Evolutionary conservation across 257 asterid genomes (phyloP), one percentile per base, ranked within the genome.

Genomic region (Galeopsis tetrahit): DNA sequence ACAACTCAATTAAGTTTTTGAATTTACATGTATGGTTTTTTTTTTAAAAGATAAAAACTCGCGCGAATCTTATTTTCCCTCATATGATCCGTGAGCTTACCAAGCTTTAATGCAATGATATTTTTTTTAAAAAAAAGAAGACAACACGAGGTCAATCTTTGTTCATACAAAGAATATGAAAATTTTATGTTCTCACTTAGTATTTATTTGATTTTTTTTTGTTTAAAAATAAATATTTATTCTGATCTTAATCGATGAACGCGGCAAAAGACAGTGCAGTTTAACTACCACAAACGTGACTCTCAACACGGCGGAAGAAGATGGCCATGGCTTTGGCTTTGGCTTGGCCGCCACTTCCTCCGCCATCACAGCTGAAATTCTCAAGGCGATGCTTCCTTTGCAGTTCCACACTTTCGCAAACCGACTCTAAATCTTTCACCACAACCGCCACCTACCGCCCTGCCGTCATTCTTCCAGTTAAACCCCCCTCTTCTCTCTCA

Each of bases 401-500:
- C 83, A 71, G 81, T 63, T 81, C 90, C 71, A 61, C 80, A 4
- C 71, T 77, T 66, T 71, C 89, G 53, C 81, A 75, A 78, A 68
- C 77, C 34, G 84, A 72, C 65, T 65, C 82, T 2, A 17, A 68
- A 42, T 70, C 80, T 58, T 69, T 80, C 42, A 42, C 85, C 70
- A 32, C 76, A 46, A 75, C 87, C 77, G 68, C 90, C 84, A 39
- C 85, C 59, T 58, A 66, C 80, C 95, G 98, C 77, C 96, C 98
- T 52, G 95, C 97, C 68, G 85, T 93, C 75, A 90, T 93, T 87
- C 98, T 93, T 69, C 97, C 98, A 5, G 98, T 84, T 67, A 77
- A 68, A 39, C 71, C 39, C 49, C 78, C 56, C 55, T 55, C 57
- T 34, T 51, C 10, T 5, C 32, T 39, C 14, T 63, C 51, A 4